Evolutionary conservation across 2,329 filamentous ascomycete genomes (phyloP).

Genomic region (Ciborinia camelliae): DNA sequence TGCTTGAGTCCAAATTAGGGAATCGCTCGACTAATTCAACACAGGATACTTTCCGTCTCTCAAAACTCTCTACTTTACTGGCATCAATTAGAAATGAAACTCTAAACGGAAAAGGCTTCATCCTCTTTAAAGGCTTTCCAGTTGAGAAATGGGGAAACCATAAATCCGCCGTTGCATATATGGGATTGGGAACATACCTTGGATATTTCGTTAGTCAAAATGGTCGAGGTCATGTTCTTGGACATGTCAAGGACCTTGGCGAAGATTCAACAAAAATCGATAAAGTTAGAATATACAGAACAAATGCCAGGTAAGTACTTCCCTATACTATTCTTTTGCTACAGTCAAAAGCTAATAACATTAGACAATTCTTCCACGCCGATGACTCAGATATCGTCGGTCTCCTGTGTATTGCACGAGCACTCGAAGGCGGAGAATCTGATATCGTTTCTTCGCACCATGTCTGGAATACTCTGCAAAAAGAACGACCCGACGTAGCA

Average conservation of each 20-base stretch:
- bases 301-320: constrained; percentile 65
- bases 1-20: neutral
- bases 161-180: constrained; percentile 85
- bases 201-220: constrained; percentile 90
- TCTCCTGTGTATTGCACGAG: constrained; percentile 73
- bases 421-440: constrained; percentile 77
- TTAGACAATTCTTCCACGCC: constrained; percentile 76
- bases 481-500: constrained; percentile 73
- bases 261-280: constrained; percentile 60
- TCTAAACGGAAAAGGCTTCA: constrained; percentile 85
- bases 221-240: constrained; percentile 77
- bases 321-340: neutral
- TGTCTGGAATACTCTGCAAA: constrained; percentile 77
- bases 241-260: constrained; percentile 85
- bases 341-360: neutral
- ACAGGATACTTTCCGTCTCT: constrained; percentile 56
- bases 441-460: constrained; percentile 76
- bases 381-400: constrained; percentile 83
- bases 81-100: constrained; percentile 58
- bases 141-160: constrained; percentile 70
- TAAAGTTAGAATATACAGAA: constrained; percentile 86
- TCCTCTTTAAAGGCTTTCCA: constrained; percentile 83
- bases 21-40: neutral
- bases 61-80: constrained; percentile 53
- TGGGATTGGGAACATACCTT: constrained; percentile 81